Evolutionary conservation across 805 yeast species (phyloP), one percentile per base, ranked within the genome.

Genomic region (Danielia oregonensis): DNA sequence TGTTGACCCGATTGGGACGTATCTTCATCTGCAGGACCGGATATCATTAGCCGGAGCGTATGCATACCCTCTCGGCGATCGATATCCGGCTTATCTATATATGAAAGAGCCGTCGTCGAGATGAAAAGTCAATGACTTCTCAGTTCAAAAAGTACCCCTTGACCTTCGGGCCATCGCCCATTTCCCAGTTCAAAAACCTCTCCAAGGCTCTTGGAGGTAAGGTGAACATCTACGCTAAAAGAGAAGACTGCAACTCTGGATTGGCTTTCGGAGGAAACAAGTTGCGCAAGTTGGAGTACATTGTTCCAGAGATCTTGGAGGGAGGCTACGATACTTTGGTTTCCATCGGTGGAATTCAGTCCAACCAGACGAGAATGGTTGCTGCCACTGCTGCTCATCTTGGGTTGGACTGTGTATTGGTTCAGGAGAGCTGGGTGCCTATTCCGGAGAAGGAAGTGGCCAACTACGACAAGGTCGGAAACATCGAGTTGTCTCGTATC

Each of bases 191-290:
- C 26, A 27, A 21, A 17, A 32, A 32, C 31, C 31, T 32, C 13
- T 18, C 26, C 30, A 32, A 32, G 31, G 25, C 24, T 4, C 36
- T 32, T 19, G 36, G 36, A 9, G 36, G 36, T 4, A 32, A 32
- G 25, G 36, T 32, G 17, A 18, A 32, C 27, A 26, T 32, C 31
- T 32, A 32, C 15, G 36, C 36, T 5, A 32, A 32, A 13, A 32
- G 36, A 32, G 36, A 32, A 16, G 36, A 32, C 23, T 32, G 36
- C 24, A 32, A 32, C 31, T 32, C 36, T 19, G 36, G 36, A 8
- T 26, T 32, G 31, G 36, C 36, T 11, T 32, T 32, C 21, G 36
- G 36, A 5, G 36, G 36, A 2, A 32, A 32, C 26, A 32, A 32
- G 31, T 32, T 32, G 31, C 19, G 36, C 13, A 32, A 32, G 27